Evolutionary conservation across 495 filamentous ascomycete genomes (phyloP), one percentile per base, ranked within the genome.

Genomic region (Recurvomyces mirabilis): DNA sequence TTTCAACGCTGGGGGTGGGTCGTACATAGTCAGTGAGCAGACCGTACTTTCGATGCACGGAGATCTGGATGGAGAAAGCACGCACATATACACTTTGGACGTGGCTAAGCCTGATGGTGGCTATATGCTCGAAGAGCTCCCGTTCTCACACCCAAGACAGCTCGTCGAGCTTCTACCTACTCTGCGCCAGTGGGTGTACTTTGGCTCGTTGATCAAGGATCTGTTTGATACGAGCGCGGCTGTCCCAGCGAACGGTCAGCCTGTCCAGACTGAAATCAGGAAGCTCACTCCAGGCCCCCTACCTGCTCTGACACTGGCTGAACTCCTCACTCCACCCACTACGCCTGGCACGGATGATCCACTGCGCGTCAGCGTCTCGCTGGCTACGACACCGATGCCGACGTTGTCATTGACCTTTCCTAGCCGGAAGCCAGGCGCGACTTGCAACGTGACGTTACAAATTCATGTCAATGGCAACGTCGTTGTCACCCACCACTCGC

Each of bases 141-240:
- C 84, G 1, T 94, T 98, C 53, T 75, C 78, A 1, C 91, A 96
- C 57, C 91, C 91, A 1, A 74, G 79, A 38, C 87, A 95, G 55
- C 65, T 98, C 12, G 65, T 88, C 20, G 73, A 73, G 29, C 77
- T 94, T 41, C 67, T 95, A 19, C 86, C 81, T 4, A 59, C 51
- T 1, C 44, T 65, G 14, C 52, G 62, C 4, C 60, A 62, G 45
- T 63, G 60, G 43, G 62, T 60, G 4, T 58, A 58, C 32, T 46
- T 58, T 22, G 56, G 42, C 20, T 44, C 50, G 5, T 47, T 65
- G 10, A 41, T 65, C 9, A 46, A 47, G 22, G 31, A 37, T 6
- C 38, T 52, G 1, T 56, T 62, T 41, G n/a, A n/a, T n/a, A n/a
- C n/a, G n/a, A n/a, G n/a, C n/a, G n/a, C n/a, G n/a, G n/a, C n/a